Evolutionary conservation across 225 moss, liverwort and hornwort species (phyloP).

Genomic region (Bryum argenteum): DNA sequence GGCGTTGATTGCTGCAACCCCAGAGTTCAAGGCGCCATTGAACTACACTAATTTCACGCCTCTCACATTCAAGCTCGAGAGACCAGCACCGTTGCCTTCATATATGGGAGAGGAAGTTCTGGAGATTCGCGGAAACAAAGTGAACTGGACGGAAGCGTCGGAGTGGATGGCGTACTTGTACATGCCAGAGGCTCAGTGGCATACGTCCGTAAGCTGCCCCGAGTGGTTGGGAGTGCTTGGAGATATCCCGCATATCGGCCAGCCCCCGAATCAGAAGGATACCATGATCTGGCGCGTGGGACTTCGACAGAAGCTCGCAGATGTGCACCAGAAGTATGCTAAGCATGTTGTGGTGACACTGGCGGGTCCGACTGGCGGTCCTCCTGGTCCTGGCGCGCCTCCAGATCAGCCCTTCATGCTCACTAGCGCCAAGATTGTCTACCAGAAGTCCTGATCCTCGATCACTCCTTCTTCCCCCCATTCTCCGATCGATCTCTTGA

Average conservation of each 20-base stretch:
- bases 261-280: not conserved
- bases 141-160: not conserved
- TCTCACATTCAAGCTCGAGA: not conserved
- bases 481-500: too few species aligned
- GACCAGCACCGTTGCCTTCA: not conserved
- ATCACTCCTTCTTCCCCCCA: not conserved
- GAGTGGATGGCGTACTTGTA: not conserved
- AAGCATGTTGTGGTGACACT: not conserved
- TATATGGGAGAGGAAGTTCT: not conserved
- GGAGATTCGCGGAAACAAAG: not conserved
- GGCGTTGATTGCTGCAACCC: not conserved
- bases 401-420: not conserved
- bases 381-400: not conserved
- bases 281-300: not conserved
- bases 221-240: not conserved
- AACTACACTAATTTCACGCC: not conserved
- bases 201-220: not conserved
- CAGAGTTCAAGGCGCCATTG: not conserved
- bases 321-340: not conserved
- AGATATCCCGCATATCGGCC: not conserved
- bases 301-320: not conserved
- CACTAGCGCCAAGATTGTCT: not conserved
- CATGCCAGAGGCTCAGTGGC: not conserved
- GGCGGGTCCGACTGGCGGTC: not conserved
- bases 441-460: not conserved